These are phyloP conservation scores for Syncephalastrum sp. DNA, from an alignment of 371 early-diverging fungal genomes.

Conservation along the genomic window DNA sequence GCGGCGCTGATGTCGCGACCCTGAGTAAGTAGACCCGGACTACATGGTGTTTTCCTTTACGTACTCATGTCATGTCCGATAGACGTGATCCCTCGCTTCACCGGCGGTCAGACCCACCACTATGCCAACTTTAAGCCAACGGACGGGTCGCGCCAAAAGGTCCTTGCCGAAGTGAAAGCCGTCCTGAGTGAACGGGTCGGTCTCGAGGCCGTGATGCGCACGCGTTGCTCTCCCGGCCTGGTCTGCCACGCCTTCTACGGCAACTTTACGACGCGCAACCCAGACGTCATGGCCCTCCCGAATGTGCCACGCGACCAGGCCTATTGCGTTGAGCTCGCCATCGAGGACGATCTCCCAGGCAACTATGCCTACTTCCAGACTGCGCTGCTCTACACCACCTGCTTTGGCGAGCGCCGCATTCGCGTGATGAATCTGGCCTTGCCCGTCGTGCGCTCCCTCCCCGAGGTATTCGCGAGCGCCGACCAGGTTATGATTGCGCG, in stretches of 20 bases:
- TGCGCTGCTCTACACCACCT: slow-evolving; percentile 91
- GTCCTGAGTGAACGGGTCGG: slow-evolving; percentile 72
- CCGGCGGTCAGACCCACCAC: slow-evolving; percentile 86
- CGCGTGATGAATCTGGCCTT: slow-evolving; percentile 92
- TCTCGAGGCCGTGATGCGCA: slow-evolving; percentile 86
- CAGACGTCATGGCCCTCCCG: slow-evolving; percentile 84
- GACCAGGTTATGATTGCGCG: slow-evolving; percentile 72
- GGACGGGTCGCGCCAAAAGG: slow-evolving; percentile 64
- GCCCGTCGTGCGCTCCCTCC: slow-evolving; percentile 76
- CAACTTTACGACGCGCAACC: slow-evolving; percentile 81
- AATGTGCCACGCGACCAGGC: slow-evolving; percentile 86
- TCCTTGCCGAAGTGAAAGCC: slow-evolving; percentile 58
- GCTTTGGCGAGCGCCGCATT: slow-evolving; percentile 89
- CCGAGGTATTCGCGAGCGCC: slow-evolving; percentile 67
- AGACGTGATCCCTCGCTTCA: slow-evolving; percentile 76
- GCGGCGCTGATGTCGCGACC: slow-evolving; percentile 77
- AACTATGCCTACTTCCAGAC: slow-evolving; percentile 89
- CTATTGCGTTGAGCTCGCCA: slow-evolving; percentile 76
- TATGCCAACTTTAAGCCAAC: slow-evolving; percentile 81
- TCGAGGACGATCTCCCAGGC: slow-evolving; percentile 72
- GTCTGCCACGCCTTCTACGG: slow-evolving; percentile 78
- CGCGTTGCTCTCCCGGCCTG: slow-evolving; percentile 82
- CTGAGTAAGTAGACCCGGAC: slow-evolving; percentile 47
- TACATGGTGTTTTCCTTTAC: background rate
- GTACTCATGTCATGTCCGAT: background rate